These are phyloP conservation scores for Iris pallida DNA, from an alignment of 116 monocot species.

Conservation along the genomic window DNA sequence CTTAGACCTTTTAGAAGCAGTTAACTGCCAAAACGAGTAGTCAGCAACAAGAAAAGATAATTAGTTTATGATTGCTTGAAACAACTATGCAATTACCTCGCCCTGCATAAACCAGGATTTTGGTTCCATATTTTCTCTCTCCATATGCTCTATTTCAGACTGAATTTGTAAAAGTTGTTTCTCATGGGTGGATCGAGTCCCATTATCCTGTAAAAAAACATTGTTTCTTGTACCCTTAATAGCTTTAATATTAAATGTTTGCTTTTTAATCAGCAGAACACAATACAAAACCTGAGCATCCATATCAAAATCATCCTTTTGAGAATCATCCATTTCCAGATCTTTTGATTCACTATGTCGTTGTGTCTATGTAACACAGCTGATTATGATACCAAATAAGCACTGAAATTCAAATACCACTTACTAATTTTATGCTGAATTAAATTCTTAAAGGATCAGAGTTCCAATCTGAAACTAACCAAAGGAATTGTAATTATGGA, in stretches of 20 bases:
- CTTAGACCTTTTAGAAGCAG: constrained; percentile 81
- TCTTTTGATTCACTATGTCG: constrained; percentile 21
- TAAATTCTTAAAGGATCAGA: too few species aligned
- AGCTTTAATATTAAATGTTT: neutral
- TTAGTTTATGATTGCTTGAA: neutral
- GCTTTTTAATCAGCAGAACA: neutral
- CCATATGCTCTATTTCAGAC: constrained; percentile 71
- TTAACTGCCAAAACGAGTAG: constrained; percentile 43
- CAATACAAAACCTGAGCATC: constrained; percentile 17
- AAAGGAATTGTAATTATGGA: too few species aligned
- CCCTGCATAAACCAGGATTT: constrained; percentile 90
- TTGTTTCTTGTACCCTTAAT: neutral
- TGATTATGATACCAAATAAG: too few species aligned
- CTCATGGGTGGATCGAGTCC: constrained; percentile 60
- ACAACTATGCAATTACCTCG: constrained; percentile 45
- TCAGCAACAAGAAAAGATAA: neutral
- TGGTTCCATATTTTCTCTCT: constrained; percentile 77
- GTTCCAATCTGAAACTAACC: too few species aligned
- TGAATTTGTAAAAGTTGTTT: constrained; percentile 50
- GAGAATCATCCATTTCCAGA: constrained; percentile 34
- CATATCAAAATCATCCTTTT: constrained; percentile 37
- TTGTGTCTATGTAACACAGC: too few species aligned
- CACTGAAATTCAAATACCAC: too few species aligned
- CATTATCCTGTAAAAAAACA: constrained; percentile 31
- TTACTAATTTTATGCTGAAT: too few species aligned